These are phyloP conservation scores for Chaetomium sp. DNA, from an alignment of 2,329 filamentous ascomycete genomes.

Conservation along the genomic window DNA sequence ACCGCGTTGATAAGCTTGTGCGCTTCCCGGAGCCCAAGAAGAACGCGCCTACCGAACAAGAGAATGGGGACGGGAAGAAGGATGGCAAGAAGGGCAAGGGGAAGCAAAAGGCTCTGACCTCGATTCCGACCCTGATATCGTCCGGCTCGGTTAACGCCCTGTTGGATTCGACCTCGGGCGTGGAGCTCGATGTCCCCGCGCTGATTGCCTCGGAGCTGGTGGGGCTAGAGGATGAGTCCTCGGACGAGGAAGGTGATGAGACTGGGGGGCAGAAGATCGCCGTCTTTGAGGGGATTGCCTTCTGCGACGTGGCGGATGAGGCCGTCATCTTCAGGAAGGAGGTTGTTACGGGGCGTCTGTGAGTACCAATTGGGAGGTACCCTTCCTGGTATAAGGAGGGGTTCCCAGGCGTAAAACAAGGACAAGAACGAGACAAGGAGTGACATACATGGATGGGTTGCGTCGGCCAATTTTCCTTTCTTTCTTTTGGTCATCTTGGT, in stretches of 20 bases:
- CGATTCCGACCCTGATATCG: neutral
- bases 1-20: constrained; percentile 53
- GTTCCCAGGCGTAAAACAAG: neutral
- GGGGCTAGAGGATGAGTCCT: constrained; percentile 24
- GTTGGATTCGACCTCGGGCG: neutral
- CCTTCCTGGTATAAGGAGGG: neutral
- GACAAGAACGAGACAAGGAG: neutral
- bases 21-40: constrained; percentile 41
- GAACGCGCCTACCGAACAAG: constrained; percentile 35
- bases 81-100: constrained; percentile 39
- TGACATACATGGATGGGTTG: neutral
- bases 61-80: constrained; percentile 32
- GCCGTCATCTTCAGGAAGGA: constrained; percentile 59
- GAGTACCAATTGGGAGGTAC: constrained; percentile 22
- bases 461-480: neutral
- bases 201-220: constrained; percentile 14
- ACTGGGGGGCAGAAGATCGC: constrained; percentile 40
- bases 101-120: constrained; percentile 25
- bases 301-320: constrained; percentile 51
- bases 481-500: neutral
- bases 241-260: constrained; percentile 41
- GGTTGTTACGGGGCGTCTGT: constrained; percentile 49
- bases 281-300: constrained; percentile 44
- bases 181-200: constrained; percentile 10
- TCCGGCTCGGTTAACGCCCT: neutral